These are phyloP conservation scores for Prosopis cineraria DNA, from an alignment of 306 rosid genomes.

Conservation along the genomic window DNA sequence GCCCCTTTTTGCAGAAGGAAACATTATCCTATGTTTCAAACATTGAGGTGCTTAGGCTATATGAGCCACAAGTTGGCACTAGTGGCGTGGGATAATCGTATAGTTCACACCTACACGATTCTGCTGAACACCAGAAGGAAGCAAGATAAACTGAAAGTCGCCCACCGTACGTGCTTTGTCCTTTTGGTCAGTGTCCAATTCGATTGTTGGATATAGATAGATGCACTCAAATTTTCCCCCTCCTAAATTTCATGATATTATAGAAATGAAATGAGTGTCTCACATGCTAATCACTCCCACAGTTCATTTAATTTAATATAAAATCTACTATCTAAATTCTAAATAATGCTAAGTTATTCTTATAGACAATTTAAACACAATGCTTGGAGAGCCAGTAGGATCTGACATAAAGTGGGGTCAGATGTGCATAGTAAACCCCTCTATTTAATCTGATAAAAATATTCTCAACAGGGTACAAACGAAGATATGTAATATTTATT, in stretches of 20 bases:
- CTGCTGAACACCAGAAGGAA: background rate
- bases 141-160: conserved; percentile 1
- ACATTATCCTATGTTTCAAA: conserved; percentile 43
- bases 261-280: background rate
- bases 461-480: background rate
- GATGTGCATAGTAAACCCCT: background rate
- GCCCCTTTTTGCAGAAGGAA: conserved; percentile 29
- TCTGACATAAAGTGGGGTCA: background rate
- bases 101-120: background rate
- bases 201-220: background rate
- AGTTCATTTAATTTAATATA: background rate
- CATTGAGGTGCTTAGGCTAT: background rate
- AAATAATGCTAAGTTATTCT: background rate
- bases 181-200: background rate
- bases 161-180: conserved; percentile 9
- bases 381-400: too few species aligned
- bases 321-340: background rate
- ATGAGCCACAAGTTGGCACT: conserved; percentile 2
- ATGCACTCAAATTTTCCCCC: background rate
- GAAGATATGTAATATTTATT: background rate
- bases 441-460: background rate
- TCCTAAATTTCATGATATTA: background rate
- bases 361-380: too few species aligned
- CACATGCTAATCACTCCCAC: background rate
- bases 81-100: background rate